Base-by-base conservation (phyloP, 2,329 filamentous ascomycete genomes). In the Colletotrichum acutatum region DNA sequence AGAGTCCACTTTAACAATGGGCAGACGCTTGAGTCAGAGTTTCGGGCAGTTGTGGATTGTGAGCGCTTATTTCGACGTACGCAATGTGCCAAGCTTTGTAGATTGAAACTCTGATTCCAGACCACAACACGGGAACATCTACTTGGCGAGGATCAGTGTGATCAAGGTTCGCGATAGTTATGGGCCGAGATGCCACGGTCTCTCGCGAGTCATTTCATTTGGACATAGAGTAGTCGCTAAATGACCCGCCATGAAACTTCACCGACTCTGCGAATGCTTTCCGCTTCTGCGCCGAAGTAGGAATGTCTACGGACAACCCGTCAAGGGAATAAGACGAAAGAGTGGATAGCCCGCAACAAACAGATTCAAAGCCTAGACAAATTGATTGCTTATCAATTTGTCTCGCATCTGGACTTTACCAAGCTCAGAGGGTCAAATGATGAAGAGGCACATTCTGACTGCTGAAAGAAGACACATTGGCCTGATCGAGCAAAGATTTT, bases 101-200 rank as follows among this genome's bases (percentile, higher is more conserved):
- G 11, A 63, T 58, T 68, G 58, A 46, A 67, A 42, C n/a, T 49
- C 24, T 30, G 32, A 32, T n/a, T 58, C 19, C 8, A 34, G 64
- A 46, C 37, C 64, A 63, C 24, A 37, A 49, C 26, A 58, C n/a
- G 58, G 58, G 69, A 68, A 37, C 24, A 22, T 12, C 11, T 52
- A 16, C 69, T 63, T 68, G 57, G 64, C 58, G 64, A 22, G 64
- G 69, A 68, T 71, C 64, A 62, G n/a, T 52, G 34, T 37, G 37
- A 63, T 52, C 58, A 42, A 12, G 42, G 52, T 52, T 64, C 54
- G 60, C 49, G 60, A 65, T 60, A 65, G 60, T 59, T 56, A 19
- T 26, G 60, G 69, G 30, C 60, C 56, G 60, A 60, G 12, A 72
- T 52, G 19, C 22, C 60, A 28, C 49, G 19, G 24, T 3, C 7